Evolutionary conservation across 208 protist species (phyloP), one percentile per base, ranked within the genome.

Genomic region (Trypanosoma lewisi): DNA sequence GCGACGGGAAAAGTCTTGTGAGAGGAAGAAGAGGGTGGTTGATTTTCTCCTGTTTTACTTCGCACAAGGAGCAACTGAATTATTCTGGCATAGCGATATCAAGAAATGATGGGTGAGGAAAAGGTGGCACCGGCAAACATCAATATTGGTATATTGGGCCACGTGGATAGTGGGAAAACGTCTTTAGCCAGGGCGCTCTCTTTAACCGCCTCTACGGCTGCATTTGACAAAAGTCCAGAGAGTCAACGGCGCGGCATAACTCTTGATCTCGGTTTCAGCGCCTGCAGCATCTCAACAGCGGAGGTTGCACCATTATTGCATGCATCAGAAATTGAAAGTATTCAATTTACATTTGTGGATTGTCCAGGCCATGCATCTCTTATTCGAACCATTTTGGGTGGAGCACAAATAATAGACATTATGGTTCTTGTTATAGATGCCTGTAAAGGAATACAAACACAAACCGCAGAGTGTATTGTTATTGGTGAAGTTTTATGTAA

Each of bases 161-260:
- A 99, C 77, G 94, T 99, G 3, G 98, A 99, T 75, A 97, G 85
- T 60, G 98, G 98, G 30, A 99, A 99, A 72, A 99, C 98, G 17
- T 75, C 78, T 1, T 58, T 95, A 51, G 89, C 94, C 25, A 95
- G 94, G 55, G 96, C 94, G 12, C 80, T 99, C 7, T 98, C 91
- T 25, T 83, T 77, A 0, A 80, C 84, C 4, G 75, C 90, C 8
- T 99, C 96, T 0, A 99, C 98, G 2, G 97, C 97, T 1, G 82
- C 95, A 9, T 97, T 99, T 61, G 98, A 99, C 82, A 99, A 99
- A 74, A 91, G 89, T 63, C 97, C 97, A n/a, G 94, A 99, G 67
- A 98, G 92, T 73, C 79, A 97, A 63, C 83, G 94, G 28, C 77
- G 97, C 39, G 98, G 98, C 30, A 99, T 99, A 67, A 99, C 98